Conservation (phyloP, 2,329 filamentous ascomycete genomes). For the Neospermospora avenae region DNA sequence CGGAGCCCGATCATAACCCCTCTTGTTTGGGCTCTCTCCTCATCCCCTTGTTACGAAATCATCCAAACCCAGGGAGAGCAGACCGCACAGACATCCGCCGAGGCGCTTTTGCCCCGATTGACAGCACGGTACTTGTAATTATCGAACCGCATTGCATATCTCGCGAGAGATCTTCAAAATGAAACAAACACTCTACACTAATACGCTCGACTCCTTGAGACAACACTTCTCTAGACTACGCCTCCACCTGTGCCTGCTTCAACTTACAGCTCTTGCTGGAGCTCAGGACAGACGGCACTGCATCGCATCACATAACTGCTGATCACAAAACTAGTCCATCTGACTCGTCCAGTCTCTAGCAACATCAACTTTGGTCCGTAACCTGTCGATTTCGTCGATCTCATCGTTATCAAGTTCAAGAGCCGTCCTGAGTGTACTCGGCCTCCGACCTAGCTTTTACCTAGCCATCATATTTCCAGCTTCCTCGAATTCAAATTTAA, state of each 20-base stretch:
- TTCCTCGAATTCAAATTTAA: neutral
- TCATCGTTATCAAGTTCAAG: neutral
- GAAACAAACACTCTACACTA: neutral
- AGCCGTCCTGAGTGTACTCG: neutral
- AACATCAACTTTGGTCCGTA: neutral
- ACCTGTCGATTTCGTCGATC: neutral
- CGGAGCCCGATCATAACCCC: neutral
- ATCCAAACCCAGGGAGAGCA: neutral
- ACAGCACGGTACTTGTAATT: neutral
- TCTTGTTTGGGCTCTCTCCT: neutral
- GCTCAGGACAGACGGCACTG: neutral
- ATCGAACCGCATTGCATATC: neutral
- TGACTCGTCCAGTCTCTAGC: neutral
- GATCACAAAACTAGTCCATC: neutral
- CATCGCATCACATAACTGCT: neutral
- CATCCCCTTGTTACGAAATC: neutral
- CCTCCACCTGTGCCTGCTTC: neutral
- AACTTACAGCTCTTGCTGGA: neutral
- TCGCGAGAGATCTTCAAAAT: neutral
- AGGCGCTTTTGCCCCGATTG: neutral
- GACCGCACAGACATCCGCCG: constrained; percentile 1
- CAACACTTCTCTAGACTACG: neutral
- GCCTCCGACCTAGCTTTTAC: neutral
- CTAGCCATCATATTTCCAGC: neutral
- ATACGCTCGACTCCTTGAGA: neutral